Conservation (phyloP, 352 stramenopile genomes). For the Phytophthora sansomeana region DNA sequence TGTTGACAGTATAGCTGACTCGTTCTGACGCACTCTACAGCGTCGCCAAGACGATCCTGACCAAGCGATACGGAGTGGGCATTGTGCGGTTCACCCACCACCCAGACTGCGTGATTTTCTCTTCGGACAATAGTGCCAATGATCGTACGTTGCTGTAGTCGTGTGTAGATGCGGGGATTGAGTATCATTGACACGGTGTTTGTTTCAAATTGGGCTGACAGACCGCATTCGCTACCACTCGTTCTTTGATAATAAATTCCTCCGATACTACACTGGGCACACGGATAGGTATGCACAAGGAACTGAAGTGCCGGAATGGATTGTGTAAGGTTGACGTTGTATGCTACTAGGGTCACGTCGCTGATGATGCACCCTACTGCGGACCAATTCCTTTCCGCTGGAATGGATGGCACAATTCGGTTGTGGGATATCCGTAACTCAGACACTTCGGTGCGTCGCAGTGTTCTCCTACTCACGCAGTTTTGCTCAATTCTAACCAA, state of each 20-base stretch:
- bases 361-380: slow-evolving; percentile 89
- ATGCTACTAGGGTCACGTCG: slow-evolving; percentile 68
- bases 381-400: slow-evolving; percentile 86
- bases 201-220: slow-evolving; percentile 37
- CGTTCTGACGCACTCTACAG: slow-evolving; percentile 34
- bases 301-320: too few relatives aligned
- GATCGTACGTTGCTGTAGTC: slow-evolving; percentile 53
- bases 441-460: slow-evolving; percentile 56
- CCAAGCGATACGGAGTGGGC: slow-evolving; percentile 85
- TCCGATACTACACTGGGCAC: slow-evolving; percentile 88
- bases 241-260: slow-evolving; percentile 91
- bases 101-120: slow-evolving; percentile 88
- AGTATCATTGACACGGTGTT: slow-evolving; percentile 5
- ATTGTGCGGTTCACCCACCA: slow-evolving; percentile 86
- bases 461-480: neutral
- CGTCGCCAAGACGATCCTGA: slow-evolving; percentile 87
- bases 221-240: slow-evolving; percentile 90
- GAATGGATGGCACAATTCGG: slow-evolving; percentile 78
- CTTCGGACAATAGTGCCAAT: slow-evolving; percentile 74
- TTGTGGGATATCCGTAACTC: slow-evolving; percentile 84
- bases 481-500: neutral
- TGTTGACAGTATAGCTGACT: slow-evolving; percentile 3
- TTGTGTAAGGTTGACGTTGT: too few relatives aligned
- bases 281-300: slow-evolving; percentile 55
- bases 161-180: neutral